Evolutionary conservation across 2,329 filamentous ascomycete genomes (phyloP).

Genomic region (Corinectria fuckeliana): DNA sequence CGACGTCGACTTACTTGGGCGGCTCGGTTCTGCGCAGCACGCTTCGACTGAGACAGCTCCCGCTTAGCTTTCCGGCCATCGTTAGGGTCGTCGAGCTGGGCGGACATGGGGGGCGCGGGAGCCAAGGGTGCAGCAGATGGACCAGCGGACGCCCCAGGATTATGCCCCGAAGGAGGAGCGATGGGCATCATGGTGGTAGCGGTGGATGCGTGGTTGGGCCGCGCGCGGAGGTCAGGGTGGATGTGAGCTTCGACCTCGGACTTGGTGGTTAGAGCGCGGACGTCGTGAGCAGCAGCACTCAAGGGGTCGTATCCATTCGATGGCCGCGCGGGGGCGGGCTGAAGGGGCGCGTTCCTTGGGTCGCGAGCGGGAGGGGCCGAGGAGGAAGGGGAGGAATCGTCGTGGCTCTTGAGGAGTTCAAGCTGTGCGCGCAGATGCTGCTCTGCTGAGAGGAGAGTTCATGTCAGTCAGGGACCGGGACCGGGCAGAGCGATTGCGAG

Average conservation of each 20-base stretch:
- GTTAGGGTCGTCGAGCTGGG: conserved; percentile 41
- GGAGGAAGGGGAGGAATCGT: conserved; percentile 42
- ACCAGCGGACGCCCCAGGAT: conserved; percentile 39
- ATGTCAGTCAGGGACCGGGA: conserved; percentile 34
- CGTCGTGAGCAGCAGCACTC: conserved; percentile 44
- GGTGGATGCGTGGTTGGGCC: conserved; percentile 37
- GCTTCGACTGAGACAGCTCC: conserved; percentile 93
- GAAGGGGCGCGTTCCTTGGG: conserved; percentile 38
- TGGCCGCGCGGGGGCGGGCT: conserved; percentile 41
- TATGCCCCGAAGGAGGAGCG: conserved; percentile 42
- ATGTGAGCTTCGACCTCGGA: conserved; percentile 54
- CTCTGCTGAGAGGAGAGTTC: conserved; percentile 39
- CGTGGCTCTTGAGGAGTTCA: conserved; percentile 52
- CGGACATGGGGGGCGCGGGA: conserved; percentile 40
- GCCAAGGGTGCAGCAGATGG: conserved; percentile 39
- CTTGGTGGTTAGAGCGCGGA: conserved; percentile 44
- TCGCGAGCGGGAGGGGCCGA: conserved; percentile 40
- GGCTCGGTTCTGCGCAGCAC: conserved; percentile 94
- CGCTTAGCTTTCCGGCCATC: conserved; percentile 81
- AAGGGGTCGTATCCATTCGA: conserved; percentile 56
- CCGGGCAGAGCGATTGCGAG: conserved; percentile 24
- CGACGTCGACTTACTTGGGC: conserved; percentile 75
- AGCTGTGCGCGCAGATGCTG: conserved; percentile 53
- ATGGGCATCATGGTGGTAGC: conserved; percentile 49
- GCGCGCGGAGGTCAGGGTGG: conserved; percentile 55